phyloP scores from a whole-genome alignment of 2,329 filamentous ascomycete species.

The Colletotrichum truncatum region DNA sequence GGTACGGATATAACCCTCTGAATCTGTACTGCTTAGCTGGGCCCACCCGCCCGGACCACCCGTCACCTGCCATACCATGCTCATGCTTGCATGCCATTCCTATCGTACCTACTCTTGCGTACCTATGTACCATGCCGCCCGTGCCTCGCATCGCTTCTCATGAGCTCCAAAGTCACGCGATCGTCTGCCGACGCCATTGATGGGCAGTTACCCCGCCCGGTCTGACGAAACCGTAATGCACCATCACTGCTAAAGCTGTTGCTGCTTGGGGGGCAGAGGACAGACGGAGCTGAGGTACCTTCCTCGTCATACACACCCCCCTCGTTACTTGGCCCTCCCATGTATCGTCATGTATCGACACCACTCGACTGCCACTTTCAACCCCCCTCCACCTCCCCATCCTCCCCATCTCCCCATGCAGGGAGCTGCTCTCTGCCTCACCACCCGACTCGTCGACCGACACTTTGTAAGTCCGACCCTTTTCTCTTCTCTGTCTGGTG shows the following conservation, averaged over 20 bases:
- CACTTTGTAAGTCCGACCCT: no score
- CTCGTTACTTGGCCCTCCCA: no score
- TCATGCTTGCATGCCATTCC: no score
- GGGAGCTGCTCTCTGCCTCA: background rate
- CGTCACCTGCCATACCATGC: constrained; percentile 19
- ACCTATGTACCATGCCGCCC: background rate
- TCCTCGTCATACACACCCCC: background rate
- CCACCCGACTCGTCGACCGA: background rate
- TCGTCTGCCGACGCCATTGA: constrained; percentile 27
- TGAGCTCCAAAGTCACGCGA: constrained; percentile 27
- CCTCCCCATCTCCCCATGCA: no score
- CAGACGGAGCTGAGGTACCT: constrained; percentile 3
- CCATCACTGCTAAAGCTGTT: constrained; percentile 7
- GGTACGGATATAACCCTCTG: no score
- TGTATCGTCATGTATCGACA: background rate
- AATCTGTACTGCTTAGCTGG: no score
- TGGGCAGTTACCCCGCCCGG: constrained; percentile 31
- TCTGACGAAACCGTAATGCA: constrained; percentile 33
- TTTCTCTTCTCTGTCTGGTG: no score
- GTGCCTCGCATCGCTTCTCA: constrained; percentile 6
- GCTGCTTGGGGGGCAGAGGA: no score
- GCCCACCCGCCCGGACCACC: background rate
- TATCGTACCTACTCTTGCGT: constrained; percentile 7
- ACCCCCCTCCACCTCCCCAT: no score
- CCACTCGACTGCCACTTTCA: no score